Evolutionary conservation across 352 stramenopile genomes (phyloP).

Genomic region (Thraustochytrium sp.): DNA sequence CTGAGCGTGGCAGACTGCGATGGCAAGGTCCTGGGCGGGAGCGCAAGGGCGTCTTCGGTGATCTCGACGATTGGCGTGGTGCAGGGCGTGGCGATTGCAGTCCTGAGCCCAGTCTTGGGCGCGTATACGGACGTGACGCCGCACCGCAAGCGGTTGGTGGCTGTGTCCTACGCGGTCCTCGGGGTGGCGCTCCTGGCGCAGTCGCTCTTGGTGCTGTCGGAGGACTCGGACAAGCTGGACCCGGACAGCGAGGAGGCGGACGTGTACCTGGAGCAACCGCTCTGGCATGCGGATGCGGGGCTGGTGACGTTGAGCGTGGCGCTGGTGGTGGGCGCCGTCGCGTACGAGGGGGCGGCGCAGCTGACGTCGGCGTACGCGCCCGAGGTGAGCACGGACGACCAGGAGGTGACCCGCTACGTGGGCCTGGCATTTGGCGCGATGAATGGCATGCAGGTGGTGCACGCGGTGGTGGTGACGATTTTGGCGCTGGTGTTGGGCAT

Average conservation of each 20-base stretch:
- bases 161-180: background rate
- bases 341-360: constrained; percentile 6
- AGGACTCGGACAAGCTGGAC: constrained; percentile 4
- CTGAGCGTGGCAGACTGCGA: background rate
- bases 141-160: background rate
- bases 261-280: background rate
- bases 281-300: background rate
- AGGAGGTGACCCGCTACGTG: constrained; percentile 2
- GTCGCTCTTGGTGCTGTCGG: background rate
- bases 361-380: background rate
- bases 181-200: background rate
- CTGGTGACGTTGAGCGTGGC: background rate
- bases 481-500: background rate
- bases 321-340: background rate
- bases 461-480: background rate
- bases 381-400: background rate
- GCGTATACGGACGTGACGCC: background rate
- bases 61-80: background rate
- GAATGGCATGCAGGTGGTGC: constrained; percentile 5
- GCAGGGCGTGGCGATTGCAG: background rate
- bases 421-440: background rate
- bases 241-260: background rate
- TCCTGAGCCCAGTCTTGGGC: background rate
- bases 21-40: background rate
- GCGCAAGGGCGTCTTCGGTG: background rate